Conservation (phyloP, 108 stramenopile species). For the Schizochytrium sp. region DNA sequence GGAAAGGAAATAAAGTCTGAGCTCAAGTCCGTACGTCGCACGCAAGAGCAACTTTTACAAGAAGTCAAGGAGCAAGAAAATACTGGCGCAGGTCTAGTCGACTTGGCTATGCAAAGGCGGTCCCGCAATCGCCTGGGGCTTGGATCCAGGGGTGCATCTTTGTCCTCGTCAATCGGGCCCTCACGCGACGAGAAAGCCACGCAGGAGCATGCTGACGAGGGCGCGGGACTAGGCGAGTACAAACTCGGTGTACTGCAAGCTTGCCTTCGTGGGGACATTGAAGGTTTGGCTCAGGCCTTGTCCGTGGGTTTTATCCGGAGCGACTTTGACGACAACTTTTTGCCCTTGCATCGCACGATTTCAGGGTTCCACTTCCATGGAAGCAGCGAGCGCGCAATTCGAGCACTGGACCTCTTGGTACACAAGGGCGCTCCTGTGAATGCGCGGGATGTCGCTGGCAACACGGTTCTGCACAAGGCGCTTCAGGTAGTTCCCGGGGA, state of each 20-base stretch:
- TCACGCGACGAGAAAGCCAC: too few relatives aligned
- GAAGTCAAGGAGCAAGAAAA: neutral
- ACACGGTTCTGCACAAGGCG: constrained; percentile 10
- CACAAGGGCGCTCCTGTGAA: neutral
- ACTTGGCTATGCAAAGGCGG: neutral
- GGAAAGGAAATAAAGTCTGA: neutral
- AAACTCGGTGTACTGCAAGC: neutral
- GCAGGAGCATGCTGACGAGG: neutral
- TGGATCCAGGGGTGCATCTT: too few relatives aligned
- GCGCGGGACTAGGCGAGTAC: neutral
- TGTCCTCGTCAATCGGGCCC: too few relatives aligned
- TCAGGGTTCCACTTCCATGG: constrained; percentile 2
- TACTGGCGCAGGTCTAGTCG: neutral
- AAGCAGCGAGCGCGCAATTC: neutral
- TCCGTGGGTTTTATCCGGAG: neutral
- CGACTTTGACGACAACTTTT: neutral
- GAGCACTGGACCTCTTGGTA: neutral
- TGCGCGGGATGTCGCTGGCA: neutral
- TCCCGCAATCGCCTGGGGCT: neutral
- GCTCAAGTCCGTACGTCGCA: neutral
- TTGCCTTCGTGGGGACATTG: neutral
- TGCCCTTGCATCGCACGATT: neutral
- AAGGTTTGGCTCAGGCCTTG: neutral
- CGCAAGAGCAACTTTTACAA: neutral
- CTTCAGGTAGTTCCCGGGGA: neutral